Conservation (phyloP, 2,329 filamentous ascomycete genomes). For the Colletotrichum chrysophilum region DNA sequence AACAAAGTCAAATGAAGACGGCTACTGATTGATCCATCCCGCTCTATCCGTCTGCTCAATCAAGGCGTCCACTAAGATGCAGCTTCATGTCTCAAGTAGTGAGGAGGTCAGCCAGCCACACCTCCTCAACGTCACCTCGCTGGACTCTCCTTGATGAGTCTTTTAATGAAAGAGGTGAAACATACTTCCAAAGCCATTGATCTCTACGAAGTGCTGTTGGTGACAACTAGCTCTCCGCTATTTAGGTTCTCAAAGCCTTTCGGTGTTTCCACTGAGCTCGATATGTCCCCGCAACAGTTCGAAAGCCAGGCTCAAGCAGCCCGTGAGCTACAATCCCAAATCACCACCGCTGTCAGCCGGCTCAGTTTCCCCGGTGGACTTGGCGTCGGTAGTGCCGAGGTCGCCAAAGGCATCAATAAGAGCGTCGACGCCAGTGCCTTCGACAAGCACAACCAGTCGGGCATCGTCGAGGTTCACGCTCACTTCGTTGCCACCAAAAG, state of each 20-base stretch:
- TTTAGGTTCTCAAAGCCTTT: too few relatives aligned
- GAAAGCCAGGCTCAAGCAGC: neutral
- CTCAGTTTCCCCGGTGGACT: neutral
- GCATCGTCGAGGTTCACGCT: neutral
- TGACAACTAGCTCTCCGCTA: too few relatives aligned
- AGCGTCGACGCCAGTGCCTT: neutral
- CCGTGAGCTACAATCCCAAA: neutral
- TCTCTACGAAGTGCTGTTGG: too few relatives aligned
- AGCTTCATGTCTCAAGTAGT: too few relatives aligned
- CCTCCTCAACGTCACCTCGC: neutral
- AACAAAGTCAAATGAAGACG: too few relatives aligned
- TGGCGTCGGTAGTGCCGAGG: accelerated
- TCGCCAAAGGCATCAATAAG: neutral
- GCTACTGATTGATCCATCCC: too few relatives aligned
- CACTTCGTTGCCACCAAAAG: neutral
- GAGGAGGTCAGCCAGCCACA: neutral
- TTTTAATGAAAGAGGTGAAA: too few relatives aligned
- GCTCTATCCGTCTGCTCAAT: too few relatives aligned
- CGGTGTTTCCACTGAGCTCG: too few relatives aligned
- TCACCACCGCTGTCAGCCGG: neutral
- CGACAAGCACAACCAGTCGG: neutral
- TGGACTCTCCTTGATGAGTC: too few relatives aligned
- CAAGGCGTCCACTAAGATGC: too few relatives aligned
- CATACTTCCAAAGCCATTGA: too few relatives aligned
- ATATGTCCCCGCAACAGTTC: neutral